Percentiles rank a stretch among this genome's conserved stretches.
These are phyloP conservation scores for Exophiala oligosperma DNA, from an alignment of 2,329 filamentous ascomycete genomes.

Conservation along the genomic window DNA sequence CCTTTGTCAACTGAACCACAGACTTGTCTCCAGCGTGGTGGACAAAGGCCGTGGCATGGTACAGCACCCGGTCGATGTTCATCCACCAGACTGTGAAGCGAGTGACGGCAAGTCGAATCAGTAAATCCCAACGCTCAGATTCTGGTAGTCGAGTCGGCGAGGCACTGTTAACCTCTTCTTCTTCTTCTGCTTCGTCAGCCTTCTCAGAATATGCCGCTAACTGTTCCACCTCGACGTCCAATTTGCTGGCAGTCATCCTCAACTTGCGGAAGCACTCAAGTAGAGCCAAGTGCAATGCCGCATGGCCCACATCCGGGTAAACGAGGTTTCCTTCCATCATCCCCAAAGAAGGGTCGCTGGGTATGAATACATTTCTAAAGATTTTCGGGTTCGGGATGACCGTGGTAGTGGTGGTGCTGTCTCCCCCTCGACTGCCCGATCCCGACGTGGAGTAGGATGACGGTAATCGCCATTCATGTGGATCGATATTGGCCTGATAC, in stretches of 20 bases:
- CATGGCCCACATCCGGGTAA: slow-evolving; percentile 20
- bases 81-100: slow-evolving; percentile 21
- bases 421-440: background rate
- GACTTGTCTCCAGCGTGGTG: slow-evolving; percentile 5
- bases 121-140: slow-evolving; percentile 13
- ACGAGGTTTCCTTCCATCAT: background rate
- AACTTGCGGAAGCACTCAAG: slow-evolving; percentile 23
- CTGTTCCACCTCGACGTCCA: slow-evolving; percentile 1
- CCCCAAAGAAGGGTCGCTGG: background rate
- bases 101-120: slow-evolving; percentile 17
- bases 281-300: slow-evolving; percentile 19
- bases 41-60: slow-evolving; percentile 21
- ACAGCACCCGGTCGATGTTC: slow-evolving; percentile 15
- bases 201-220: slow-evolving; percentile 4
- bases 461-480: slow-evolving; percentile 12
- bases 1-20: slow-evolving; percentile 2
- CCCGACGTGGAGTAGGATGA: slow-evolving; percentile 1
- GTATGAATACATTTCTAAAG: slow-evolving; percentile 20
- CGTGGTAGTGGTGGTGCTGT: background rate
- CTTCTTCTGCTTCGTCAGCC: background rate
- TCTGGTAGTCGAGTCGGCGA: background rate
- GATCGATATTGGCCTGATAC: background rate
- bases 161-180: background rate
- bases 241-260: slow-evolving; percentile 7
- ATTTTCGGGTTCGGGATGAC: slow-evolving; percentile 16